Percentiles rank a stretch among this genome's conserved stretches.
Conservation (phyloP, 192 early-diverging fungal species). For the Coemansia sp. region DNA sequence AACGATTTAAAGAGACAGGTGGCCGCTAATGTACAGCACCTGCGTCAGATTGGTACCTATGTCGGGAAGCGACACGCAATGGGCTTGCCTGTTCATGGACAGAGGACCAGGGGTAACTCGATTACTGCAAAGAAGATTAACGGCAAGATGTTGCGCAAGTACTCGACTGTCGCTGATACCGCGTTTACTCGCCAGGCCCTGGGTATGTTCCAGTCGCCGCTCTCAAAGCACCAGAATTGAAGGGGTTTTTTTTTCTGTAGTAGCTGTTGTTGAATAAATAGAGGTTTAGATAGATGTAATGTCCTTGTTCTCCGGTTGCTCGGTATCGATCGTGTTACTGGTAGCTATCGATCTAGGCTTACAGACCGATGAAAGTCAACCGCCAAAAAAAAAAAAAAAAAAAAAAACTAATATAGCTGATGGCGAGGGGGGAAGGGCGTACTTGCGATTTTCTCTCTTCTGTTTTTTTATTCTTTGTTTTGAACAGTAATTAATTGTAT, state of each 20-base stretch:
- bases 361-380: not conserved
- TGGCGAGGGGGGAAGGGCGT: not conserved
- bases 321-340: not conserved
- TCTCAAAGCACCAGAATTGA: conserved; percentile 31
- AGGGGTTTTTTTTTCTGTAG: not conserved
- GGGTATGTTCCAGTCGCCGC: conserved; percentile 35
- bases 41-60: conserved; percentile 73
- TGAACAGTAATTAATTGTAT: conserved; percentile 6
- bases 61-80: conserved; percentile 82
- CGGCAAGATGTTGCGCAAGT: conserved; percentile 48
- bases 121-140: conserved; percentile 88
- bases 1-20: conserved; percentile 74
- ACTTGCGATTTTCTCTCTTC: conserved; percentile 6
- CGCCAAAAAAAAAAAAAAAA: not conserved
- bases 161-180: conserved; percentile 37
- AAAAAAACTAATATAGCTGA: not conserved
- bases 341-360: not conserved
- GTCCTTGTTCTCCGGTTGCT: not conserved
- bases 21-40: conserved; percentile 69
- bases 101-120: conserved; percentile 83
- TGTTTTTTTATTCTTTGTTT: not conserved
- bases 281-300: not conserved
- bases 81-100: conserved; percentile 86
- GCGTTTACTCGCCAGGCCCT: conserved; percentile 24
- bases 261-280: not conserved